These are phyloP conservation scores for Phaffia rhodozyma DNA, from an alignment of 1,284 basidiomycete species.

Conservation along the genomic window DNA sequence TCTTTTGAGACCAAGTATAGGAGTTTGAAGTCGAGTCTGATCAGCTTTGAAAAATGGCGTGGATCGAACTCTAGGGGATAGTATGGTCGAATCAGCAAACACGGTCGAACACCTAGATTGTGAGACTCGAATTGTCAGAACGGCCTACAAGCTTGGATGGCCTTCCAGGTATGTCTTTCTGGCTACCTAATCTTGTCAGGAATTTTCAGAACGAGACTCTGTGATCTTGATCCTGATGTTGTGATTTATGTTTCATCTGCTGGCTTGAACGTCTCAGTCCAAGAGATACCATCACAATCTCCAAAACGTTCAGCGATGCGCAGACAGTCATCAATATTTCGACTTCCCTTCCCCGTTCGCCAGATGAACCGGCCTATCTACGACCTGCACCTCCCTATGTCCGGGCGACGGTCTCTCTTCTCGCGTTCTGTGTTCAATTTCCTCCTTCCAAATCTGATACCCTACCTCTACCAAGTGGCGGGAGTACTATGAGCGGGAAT, in stretches of 20 bases:
- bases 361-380: slow-evolving; percentile 84
- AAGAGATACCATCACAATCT: slow-evolving; percentile 83
- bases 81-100: slow-evolving; percentile 73
- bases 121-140: slow-evolving; percentile 71
- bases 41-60: not conserved
- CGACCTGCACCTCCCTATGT: slow-evolving; percentile 90
- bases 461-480: not conserved
- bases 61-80: slow-evolving; percentile 49
- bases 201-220: slow-evolving; percentile 16
- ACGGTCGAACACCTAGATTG: slow-evolving; percentile 77
- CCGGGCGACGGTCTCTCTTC: slow-evolving; percentile 73
- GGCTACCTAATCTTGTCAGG: slow-evolving; percentile 14
- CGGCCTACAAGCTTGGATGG: slow-evolving; percentile 88
- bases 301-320: slow-evolving; percentile 65
- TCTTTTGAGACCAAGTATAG: not conserved
- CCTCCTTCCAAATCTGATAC: slow-evolving; percentile 8
- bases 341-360: slow-evolving; percentile 84
- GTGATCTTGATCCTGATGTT: slow-evolving; percentile 23
- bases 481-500: slow-evolving; percentile 19
- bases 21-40: not conserved
- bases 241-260: slow-evolving; percentile 24
- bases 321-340: slow-evolving; percentile 82
- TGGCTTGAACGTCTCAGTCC: slow-evolving; percentile 45
- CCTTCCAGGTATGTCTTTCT: slow-evolving; percentile 66
- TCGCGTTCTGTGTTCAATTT: slow-evolving; percentile 82